These are phyloP conservation scores for Mucor mucedo DNA, from an alignment of 371 early-diverging fungal species.

Conservation along the genomic window DNA sequence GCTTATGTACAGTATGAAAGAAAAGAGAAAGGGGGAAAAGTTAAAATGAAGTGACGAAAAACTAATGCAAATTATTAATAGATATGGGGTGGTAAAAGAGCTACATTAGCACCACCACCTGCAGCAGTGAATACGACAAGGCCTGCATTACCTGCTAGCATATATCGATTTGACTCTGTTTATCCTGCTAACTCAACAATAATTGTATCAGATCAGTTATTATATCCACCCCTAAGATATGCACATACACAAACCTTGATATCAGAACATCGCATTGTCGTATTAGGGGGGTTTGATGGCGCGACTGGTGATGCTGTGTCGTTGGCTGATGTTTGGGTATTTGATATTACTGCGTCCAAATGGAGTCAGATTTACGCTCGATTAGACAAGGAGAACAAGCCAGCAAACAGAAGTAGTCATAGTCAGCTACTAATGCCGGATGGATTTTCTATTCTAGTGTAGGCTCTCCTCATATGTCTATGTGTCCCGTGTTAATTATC, in stretches of 20 bases:
- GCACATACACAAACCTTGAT: slow-evolving; percentile 49
- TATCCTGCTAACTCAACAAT: slow-evolving; percentile 36
- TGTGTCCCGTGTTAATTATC: not conserved
- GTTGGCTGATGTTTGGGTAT: slow-evolving; percentile 45
- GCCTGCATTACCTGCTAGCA: slow-evolving; percentile 19
- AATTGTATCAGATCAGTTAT: not conserved
- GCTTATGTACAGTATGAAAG: slow-evolving; percentile 37
- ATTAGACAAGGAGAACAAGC: slow-evolving; percentile 38
- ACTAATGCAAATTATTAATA: slow-evolving; percentile 8
- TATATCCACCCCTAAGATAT: slow-evolving; percentile 35
- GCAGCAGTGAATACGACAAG: slow-evolving; percentile 1
- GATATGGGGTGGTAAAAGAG: slow-evolving; percentile 52
- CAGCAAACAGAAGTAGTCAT: slow-evolving; percentile 48
- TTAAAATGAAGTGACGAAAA: not conserved
- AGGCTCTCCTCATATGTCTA: not conserved
- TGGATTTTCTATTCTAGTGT: slow-evolving; percentile 48
- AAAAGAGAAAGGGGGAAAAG: not conserved
- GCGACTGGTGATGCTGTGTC: slow-evolving; percentile 41
- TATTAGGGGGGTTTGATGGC: slow-evolving; percentile 51
- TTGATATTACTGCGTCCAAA: slow-evolving; percentile 25
- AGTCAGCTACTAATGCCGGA: slow-evolving; percentile 49
- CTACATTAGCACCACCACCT: slow-evolving; percentile 5
- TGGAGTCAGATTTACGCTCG: slow-evolving; percentile 40
- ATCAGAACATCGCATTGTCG: slow-evolving; percentile 33
- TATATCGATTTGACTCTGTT: slow-evolving; percentile 41